Conservation (phyloP, 805 yeast species). For the Wickerhamomyces mucosus region DNA sequence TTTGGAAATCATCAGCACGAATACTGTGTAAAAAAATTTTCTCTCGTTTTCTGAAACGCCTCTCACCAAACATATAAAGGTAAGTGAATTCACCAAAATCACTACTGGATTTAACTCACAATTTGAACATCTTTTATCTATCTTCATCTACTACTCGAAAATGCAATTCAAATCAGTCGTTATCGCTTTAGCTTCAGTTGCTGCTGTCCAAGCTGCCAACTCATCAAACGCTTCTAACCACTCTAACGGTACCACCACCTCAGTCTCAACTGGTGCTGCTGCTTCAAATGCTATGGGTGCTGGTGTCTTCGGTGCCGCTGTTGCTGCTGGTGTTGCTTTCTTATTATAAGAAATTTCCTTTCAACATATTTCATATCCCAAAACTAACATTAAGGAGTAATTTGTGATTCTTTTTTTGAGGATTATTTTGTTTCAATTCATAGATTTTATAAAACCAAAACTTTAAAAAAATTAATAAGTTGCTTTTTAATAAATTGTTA, state of each 20-base stretch:
- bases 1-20: not conserved
- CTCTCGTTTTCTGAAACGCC: too few relatives aligned
- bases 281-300: slow-evolving; percentile 52
- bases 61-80: too few relatives aligned
- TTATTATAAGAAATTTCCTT: slow-evolving; percentile 35
- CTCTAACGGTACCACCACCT: slow-evolving; percentile 34
- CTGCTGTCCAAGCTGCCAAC: slow-evolving; percentile 61
- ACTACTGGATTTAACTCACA: slow-evolving; percentile 1
- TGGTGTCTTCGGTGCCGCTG: slow-evolving; percentile 74
- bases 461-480: too few relatives aligned
- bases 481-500: too few relatives aligned
- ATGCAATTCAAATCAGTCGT: slow-evolving; percentile 70
- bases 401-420: too few relatives aligned
- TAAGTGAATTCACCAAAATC: too few relatives aligned
- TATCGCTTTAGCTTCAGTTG: slow-evolving; percentile 60
- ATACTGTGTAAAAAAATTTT: too few relatives aligned
- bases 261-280: slow-evolving; percentile 40
- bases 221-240: slow-evolving; percentile 23
- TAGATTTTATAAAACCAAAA: too few relatives aligned
- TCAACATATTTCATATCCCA: not conserved
- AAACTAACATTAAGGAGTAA: too few relatives aligned
- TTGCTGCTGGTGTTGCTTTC: slow-evolving; percentile 69
- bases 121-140: slow-evolving; percentile 1
- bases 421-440: too few relatives aligned
- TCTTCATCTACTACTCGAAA: slow-evolving; percentile 13